A percentile compares a stretch with the other conserved stretches of the same genome.
Evolutionary conservation across 2,329 filamentous ascomycete genomes (phyloP).

Genomic region (Fusarium sp.): DNA sequence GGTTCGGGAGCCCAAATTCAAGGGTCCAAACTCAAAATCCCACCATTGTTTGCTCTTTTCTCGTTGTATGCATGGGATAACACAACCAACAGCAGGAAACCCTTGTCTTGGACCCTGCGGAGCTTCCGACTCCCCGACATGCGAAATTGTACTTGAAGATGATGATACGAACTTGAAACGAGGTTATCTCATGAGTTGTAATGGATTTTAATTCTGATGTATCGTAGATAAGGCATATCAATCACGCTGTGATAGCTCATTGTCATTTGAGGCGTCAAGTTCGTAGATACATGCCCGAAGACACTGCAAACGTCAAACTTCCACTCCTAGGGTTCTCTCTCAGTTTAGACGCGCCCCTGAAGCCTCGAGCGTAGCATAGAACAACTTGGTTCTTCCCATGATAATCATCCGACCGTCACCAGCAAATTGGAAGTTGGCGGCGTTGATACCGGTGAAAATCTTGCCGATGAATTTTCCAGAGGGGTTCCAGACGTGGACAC

Average conservation of each 20-base stretch:
- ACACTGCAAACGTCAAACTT: neutral
- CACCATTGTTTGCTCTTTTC: neutral
- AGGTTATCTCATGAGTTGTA: neutral
- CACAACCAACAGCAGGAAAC: neutral
- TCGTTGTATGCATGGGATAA: neutral
- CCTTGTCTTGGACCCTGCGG: neutral
- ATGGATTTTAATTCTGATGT: neutral
- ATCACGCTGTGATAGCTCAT: neutral
- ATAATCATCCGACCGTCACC: constrained; percentile 52
- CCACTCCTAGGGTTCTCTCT: neutral
- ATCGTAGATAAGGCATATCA: neutral
- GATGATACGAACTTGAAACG: neutral
- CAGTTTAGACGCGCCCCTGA: constrained; percentile 22
- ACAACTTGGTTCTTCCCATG: constrained; percentile 50
- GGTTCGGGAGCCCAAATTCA: neutral
- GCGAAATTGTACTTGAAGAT: neutral
- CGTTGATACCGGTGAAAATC: constrained; percentile 61
- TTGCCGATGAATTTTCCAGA: constrained; percentile 65
- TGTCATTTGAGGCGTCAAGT: neutral
- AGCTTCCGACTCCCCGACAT: neutral
- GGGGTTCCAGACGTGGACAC: constrained; percentile 61
- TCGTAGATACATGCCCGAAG: too few relatives aligned
- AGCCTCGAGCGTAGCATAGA: constrained; percentile 45
- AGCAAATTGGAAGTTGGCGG: constrained; percentile 61
- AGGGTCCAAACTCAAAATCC: neutral